Evolutionary conservation across 495 filamentous ascomycete genomes (phyloP).

Genomic region (Talaromyces liani): DNA sequence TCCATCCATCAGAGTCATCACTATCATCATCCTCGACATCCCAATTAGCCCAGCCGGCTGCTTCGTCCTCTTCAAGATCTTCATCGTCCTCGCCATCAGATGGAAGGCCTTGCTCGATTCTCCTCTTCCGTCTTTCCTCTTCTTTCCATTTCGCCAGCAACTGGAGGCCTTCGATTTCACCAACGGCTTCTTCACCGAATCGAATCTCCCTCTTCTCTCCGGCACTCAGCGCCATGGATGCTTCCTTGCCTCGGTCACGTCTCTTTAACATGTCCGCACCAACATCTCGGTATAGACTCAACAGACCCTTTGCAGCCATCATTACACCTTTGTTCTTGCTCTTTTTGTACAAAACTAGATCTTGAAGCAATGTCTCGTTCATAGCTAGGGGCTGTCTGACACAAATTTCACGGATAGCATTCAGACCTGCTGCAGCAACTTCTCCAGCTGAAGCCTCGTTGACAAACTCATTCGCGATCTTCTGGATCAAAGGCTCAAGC

Average conservation of each 20-base stretch:
- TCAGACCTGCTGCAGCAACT: constrained; percentile 87
- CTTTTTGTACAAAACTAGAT: constrained; percentile 91
- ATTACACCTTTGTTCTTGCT: constrained; percentile 96
- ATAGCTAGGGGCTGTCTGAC: constrained; percentile 88
- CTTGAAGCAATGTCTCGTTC: constrained; percentile 91
- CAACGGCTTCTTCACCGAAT: constrained; percentile 71
- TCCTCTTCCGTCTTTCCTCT: constrained; percentile 69
- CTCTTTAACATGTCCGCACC: constrained; percentile 84
- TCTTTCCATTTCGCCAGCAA: constrained; percentile 90
- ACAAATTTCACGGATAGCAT: constrained; percentile 91
- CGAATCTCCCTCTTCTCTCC: constrained; percentile 62
- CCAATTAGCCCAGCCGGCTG: constrained; percentile 71
- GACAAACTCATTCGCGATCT: constrained; percentile 98
- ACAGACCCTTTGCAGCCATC: constrained; percentile 90
- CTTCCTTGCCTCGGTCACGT: constrained; percentile 85
- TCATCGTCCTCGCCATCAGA: constrained; percentile 49
- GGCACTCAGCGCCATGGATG: constrained; percentile 69
- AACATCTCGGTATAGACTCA: constrained; percentile 84
- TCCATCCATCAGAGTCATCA: constrained; percentile 83
- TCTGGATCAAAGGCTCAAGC: constrained; percentile 83
- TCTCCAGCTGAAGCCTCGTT: constrained; percentile 87
- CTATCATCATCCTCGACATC: constrained; percentile 74
- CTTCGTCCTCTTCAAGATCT: constrained; percentile 52
- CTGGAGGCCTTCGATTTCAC: constrained; percentile 87
- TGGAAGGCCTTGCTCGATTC: constrained; percentile 54